Percentiles rank a stretch among this genome's conserved stretches.
Evolutionary conservation across 495 filamentous ascomycete species (phyloP).

Genomic region (Niebla homalea): DNA sequence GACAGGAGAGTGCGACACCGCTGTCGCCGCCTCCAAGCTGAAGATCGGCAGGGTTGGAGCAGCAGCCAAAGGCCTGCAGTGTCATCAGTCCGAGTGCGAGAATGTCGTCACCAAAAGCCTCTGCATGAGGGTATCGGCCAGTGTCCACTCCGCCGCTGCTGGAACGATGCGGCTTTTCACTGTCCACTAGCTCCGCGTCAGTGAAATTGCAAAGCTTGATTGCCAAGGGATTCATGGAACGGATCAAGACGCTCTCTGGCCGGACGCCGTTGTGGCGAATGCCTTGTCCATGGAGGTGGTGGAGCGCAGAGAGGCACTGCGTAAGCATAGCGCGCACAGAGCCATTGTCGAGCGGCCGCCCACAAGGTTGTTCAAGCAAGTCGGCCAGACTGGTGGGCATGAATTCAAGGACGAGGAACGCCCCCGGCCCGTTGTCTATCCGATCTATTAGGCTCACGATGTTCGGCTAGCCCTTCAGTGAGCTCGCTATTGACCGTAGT

Average conservation of each 20-base stretch:
- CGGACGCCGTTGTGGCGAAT: background rate
- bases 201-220: background rate
- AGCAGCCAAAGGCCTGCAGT: background rate
- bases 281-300: background rate
- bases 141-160: background rate
- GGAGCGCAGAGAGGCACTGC: background rate
- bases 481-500: background rate
- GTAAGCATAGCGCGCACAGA: background rate
- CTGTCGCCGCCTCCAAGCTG: background rate
- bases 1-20: background rate
- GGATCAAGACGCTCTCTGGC: background rate
- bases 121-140: background rate
- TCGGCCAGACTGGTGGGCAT: background rate
- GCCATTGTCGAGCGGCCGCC: background rate
- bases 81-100: background rate
- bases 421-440: background rate
- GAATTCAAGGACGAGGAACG: background rate
- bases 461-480: background rate
- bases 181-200: background rate
- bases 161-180: background rate
- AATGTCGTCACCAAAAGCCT: background rate
- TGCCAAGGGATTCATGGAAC: background rate
- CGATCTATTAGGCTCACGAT: background rate
- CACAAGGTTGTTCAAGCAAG: background rate
- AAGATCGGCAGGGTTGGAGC: background rate